Evolutionary conservation across 164 flowering plant genomes (phyloP).

Genomic region (Chimonanthus salicifolius): DNA sequence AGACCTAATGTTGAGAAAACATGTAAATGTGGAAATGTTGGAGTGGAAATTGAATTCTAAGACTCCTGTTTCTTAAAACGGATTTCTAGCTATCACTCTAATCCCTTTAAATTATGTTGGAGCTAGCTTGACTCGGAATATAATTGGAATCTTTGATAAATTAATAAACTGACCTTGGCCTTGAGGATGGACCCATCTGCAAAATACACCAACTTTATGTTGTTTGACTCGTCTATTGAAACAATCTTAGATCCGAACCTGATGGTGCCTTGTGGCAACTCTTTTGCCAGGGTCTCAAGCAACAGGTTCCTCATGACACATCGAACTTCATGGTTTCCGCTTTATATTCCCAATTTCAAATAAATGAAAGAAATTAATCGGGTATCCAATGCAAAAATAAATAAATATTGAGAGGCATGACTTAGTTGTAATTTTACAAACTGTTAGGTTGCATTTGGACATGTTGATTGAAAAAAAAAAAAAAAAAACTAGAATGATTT

Average conservation of each 20-base stretch:
- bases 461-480: too few relatives aligned
- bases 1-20: constrained; percentile 20
- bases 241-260: constrained; percentile 62
- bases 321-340: constrained; percentile 38
- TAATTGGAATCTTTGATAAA: too few relatives aligned
- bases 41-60: too few relatives aligned
- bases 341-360: constrained; percentile 18
- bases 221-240: constrained; percentile 40
- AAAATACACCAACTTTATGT: constrained; percentile 47
- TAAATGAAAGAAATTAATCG: neutral
- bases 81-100: too few relatives aligned
- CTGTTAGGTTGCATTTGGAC: too few relatives aligned
- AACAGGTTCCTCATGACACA: constrained; percentile 44
- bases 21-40: neutral
- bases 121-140: neutral
- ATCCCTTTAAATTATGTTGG: neutral
- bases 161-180: constrained; percentile 40
- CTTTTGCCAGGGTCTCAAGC: constrained; percentile 49
- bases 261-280: constrained; percentile 63
- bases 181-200: constrained; percentile 53
- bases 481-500: too few relatives aligned
- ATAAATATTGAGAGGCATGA: too few relatives aligned
- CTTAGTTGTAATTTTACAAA: too few relatives aligned
- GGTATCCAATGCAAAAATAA: too few relatives aligned
- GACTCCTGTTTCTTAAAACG: too few relatives aligned